Evolutionary conservation across 1,139 yeast species (phyloP).

Genomic region (Suhomyces ambrosiae): DNA sequence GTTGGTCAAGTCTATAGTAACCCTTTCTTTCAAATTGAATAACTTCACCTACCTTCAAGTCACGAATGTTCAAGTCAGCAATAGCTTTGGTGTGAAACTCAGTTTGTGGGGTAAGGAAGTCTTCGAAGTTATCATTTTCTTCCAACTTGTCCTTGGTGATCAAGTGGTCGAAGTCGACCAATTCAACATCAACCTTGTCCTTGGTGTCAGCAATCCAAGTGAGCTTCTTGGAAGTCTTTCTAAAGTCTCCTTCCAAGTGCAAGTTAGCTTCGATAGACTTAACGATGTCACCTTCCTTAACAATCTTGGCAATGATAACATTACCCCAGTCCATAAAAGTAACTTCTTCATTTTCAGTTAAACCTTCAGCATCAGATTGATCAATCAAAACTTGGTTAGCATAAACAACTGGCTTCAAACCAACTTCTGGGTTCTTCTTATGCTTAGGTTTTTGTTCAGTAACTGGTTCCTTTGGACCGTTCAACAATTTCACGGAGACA

Average conservation of each 20-base stretch:
- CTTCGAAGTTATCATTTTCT: conserved; percentile 92
- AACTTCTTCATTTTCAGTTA: conserved; percentile 78
- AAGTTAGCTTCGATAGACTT: conserved; percentile 73
- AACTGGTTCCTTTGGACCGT: conserved; percentile 66
- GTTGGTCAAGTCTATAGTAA: conserved; percentile 80
- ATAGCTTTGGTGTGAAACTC: conserved; percentile 78
- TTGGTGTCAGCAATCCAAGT: conserved; percentile 93
- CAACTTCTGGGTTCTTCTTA: conserved; percentile 93
- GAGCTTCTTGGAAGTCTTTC: conserved; percentile 91
- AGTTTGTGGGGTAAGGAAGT: conserved; percentile 85
- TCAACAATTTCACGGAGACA: conserved; percentile 64
- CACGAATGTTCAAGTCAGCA: conserved; percentile 79
- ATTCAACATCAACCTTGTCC: conserved; percentile 69
- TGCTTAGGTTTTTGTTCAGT: conserved; percentile 85
- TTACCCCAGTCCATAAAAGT: conserved; percentile 99
- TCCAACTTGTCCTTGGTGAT: conserved; percentile 95
- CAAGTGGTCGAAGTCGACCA: conserved; percentile 92
- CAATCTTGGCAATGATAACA: conserved; percentile 73
- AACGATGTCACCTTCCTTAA: conserved; percentile 56
- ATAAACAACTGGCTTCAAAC: conserved; percentile 76
- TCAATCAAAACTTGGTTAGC: conserved; percentile 71
- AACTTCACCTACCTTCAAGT: conserved; percentile 80
- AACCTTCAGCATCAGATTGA: conserved; percentile 81
- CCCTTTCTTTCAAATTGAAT: conserved; percentile 98
- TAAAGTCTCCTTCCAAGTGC: conserved; percentile 95